These are phyloP conservation scores for Elsinoe australis DNA, from an alignment of 2,329 filamentous ascomycete genomes.

Conservation along the genomic window DNA sequence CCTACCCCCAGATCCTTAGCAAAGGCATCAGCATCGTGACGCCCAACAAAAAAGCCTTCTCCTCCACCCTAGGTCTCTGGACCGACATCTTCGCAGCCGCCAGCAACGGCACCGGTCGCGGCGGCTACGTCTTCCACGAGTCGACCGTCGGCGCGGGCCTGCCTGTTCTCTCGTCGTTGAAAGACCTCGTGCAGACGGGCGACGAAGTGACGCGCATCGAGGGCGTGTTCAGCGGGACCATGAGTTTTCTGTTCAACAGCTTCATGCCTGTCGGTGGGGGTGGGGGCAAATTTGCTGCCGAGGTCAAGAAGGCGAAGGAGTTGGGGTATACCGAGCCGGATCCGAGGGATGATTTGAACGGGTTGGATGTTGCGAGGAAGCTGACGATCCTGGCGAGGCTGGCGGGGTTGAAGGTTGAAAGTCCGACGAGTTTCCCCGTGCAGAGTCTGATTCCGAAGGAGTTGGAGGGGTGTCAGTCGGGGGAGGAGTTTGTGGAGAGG, in stretches of 20 bases:
- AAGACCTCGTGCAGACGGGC: conserved; percentile 88
- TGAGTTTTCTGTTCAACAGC: conserved; percentile 97
- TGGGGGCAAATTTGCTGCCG: conserved; percentile 79
- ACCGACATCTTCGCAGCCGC: conserved; percentile 75
- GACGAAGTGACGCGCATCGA: conserved; percentile 89
- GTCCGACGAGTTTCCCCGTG: conserved; percentile 83
- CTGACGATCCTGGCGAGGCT: conserved; percentile 88
- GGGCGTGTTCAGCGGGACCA: conserved; percentile 94
- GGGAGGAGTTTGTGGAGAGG: conserved; percentile 76
- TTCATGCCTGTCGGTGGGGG: conserved; percentile 74
- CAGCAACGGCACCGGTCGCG: conserved; percentile 46
- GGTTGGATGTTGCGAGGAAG: conserved; percentile 87
- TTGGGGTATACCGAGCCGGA: conserved; percentile 89
- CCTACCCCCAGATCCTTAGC: conserved; percentile 73
- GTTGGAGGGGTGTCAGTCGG: conserved; percentile 66
- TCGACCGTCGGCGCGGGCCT: conserved; percentile 89
- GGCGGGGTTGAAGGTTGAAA: conserved; percentile 71
- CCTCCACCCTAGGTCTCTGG: conserved; percentile 72
- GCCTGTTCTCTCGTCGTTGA: conserved; percentile 85
- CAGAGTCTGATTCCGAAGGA: conserved; percentile 87
- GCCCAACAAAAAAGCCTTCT: conserved; percentile 98
- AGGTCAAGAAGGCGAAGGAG: conserved; percentile 86
- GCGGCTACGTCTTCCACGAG: conserved; percentile 86
- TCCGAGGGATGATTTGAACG: conserved; percentile 78
- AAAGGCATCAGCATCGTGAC: conserved; percentile 86